These are phyloP conservation scores for Termitomyces heimii DNA, from an alignment of 768 basidiomycete genomes.

Conservation along the genomic window DNA sequence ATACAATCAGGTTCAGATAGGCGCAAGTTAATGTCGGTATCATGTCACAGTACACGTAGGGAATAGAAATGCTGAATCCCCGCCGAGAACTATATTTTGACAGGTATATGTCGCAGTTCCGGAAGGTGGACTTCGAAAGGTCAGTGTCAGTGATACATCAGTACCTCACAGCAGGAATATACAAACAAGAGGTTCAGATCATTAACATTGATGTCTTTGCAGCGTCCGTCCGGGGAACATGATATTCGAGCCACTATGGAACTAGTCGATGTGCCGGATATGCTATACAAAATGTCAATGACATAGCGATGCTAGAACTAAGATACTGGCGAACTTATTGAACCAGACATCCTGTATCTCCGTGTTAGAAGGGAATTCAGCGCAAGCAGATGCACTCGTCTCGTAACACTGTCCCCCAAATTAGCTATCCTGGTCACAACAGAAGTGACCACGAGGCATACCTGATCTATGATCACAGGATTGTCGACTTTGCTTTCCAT, in stretches of 20 bases:
- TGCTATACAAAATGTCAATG: constrained; percentile 25
- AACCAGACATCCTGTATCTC: constrained; percentile 54
- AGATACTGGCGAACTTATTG: constrained; percentile 30
- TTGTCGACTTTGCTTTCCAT: constrained; percentile 48
- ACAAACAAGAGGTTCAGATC: constrained; percentile 40
- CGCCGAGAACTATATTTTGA: constrained; percentile 45
- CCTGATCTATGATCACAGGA: constrained; percentile 56
- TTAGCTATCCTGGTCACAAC: neutral
- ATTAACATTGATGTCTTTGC: constrained; percentile 42
- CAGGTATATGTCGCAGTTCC: constrained; percentile 44
- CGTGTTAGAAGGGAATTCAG: constrained; percentile 49
- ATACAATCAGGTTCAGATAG: neutral
- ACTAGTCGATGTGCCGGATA: constrained; percentile 52
- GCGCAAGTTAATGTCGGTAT: neutral
- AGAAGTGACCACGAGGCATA: constrained; percentile 11
- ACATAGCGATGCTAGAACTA: neutral
- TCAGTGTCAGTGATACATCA: neutral
- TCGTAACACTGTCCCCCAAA: constrained; percentile 35
- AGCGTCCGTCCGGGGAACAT: constrained; percentile 52
- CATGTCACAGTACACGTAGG: constrained; percentile 29
- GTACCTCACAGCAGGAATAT: neutral
- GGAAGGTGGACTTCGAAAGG: constrained; percentile 25
- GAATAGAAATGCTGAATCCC: constrained; percentile 39
- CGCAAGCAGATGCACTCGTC: constrained; percentile 39
- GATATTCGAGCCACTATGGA: constrained; percentile 45